Evolutionary conservation across 768 basidiomycete genomes (phyloP).

Genomic region (Trametes cingulata): DNA sequence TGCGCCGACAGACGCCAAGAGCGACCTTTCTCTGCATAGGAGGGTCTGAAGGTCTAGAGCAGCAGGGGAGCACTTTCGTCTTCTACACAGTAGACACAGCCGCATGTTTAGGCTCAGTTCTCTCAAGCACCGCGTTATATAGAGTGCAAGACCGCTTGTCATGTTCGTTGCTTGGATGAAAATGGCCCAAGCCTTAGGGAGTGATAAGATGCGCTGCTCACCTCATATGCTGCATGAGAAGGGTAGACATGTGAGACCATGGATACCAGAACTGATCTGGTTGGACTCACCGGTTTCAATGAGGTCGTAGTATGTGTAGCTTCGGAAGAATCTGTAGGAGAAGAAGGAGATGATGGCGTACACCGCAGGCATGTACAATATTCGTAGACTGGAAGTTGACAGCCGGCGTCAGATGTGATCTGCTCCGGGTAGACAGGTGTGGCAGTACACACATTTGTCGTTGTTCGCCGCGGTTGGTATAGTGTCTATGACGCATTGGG

Average conservation of each 20-base stretch:
- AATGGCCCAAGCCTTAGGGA: too few relatives aligned
- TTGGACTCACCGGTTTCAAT: constrained; percentile 46
- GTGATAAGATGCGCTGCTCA: constrained; percentile 35
- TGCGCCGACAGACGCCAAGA: too few relatives aligned
- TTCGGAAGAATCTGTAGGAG: constrained; percentile 81
- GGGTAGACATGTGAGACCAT: constrained; percentile 36
- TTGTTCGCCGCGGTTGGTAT: constrained; percentile 70
- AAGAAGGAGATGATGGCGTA: constrained; percentile 85
- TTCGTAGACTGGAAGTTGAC: constrained; percentile 53
- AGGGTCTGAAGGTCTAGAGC: too few relatives aligned
- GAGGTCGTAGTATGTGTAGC: constrained; percentile 66
- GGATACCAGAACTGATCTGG: constrained; percentile 1
- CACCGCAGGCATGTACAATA: constrained; percentile 82
- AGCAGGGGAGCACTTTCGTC: too few relatives aligned
- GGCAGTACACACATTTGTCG: constrained; percentile 64
- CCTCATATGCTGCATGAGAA: constrained; percentile 61
- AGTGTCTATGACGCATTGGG: constrained; percentile 50
- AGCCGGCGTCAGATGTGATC: not conserved
- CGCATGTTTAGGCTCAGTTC: too few relatives aligned
- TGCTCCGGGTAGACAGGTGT: not conserved
- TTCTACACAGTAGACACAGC: too few relatives aligned
- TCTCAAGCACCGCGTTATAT: too few relatives aligned
- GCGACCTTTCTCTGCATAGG: too few relatives aligned
- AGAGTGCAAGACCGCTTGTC: too few relatives aligned
- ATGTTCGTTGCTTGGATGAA: too few relatives aligned